phyloP scores from a whole-genome alignment of 371 early-diverging fungal genomes.

The Mortierella sp. region DNA sequence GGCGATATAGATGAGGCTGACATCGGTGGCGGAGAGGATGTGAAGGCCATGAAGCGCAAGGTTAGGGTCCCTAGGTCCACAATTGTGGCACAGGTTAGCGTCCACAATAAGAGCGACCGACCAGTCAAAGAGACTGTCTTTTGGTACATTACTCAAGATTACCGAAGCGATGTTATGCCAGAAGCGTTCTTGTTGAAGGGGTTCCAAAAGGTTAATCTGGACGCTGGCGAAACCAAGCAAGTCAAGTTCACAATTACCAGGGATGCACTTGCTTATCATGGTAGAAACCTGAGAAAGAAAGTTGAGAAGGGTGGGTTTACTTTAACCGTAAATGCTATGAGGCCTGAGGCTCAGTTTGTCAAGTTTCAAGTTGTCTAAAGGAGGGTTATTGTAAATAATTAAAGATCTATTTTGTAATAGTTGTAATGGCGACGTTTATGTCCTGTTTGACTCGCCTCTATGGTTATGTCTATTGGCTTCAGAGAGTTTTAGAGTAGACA shows the following conservation, averaged over 20 bases:
- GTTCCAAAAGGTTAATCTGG: conserved; percentile 66
- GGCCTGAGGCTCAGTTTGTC: conserved; percentile 41
- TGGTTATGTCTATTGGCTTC: no score
- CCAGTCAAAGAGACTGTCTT: conserved; percentile 70
- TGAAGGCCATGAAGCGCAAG: not conserved
- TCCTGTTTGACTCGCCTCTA: no score
- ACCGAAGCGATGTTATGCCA: conserved; percentile 60
- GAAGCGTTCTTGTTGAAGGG: conserved; percentile 63
- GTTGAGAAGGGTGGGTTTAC: conserved; percentile 60
- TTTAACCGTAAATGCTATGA: conserved; percentile 62
- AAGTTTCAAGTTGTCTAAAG: conserved; percentile 36
- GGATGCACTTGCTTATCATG: conserved; percentile 60
- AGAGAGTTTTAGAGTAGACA: no score
- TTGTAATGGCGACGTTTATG: no score
- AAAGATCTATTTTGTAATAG: not conserved
- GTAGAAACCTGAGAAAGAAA: conserved; percentile 46
- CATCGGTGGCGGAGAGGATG: not conserved
- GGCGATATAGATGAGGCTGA: not conserved
- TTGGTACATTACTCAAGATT: conserved; percentile 72
- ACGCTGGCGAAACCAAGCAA: conserved; percentile 56
- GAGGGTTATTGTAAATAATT: not conserved
- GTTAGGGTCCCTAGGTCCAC: conserved; percentile 10
- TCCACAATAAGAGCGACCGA: conserved; percentile 64
- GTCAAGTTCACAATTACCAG: conserved; percentile 62
- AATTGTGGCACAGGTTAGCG: conserved; percentile 56